Base-by-base conservation (phyloP, 1,284 basidiomycete species). In the Microbotryum scabiosae region DNA sequence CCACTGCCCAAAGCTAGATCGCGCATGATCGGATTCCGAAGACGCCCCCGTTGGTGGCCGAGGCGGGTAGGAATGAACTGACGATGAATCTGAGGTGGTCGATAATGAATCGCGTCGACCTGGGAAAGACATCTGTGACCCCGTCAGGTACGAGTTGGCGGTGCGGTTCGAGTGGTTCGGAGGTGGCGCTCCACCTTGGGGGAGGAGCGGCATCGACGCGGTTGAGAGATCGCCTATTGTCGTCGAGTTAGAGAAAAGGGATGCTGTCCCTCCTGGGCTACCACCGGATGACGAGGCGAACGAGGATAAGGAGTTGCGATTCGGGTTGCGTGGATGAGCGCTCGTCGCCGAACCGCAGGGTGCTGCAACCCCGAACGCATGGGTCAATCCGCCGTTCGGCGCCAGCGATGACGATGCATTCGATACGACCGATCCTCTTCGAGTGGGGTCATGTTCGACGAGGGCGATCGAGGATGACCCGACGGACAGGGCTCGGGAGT, bases 351-450 rank as follows among this genome's bases (percentile, higher is more conserved):
- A 28, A 10, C 47, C 47, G n/a, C 51, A 25, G 66, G 21, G 67
- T 4, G 28, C 28, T 30, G 28, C 28, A 30, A 5, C 28, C 28
- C 36, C 36, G 36, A 41, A 41, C 16, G 36, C 36, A 4, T 41
- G 14, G 14, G 36, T 12, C 36, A 41, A 41, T 18, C 36, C 36
- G 14, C 36, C 5, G 36, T 41, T 41, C 36, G 36, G 36, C 16
- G 14, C 12, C 36, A 41, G 36, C 36, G 36, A 41, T 16, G 75
- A 81, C 20, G 77, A 78, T 16, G 81, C 80, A 41, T 41, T 41
- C 51, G 77, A 76, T 16, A 78, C 78, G 21, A 77, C 76, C 41
- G 86, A 83, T 65, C 81, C 81, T 61, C 88, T 86, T 84, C 85
- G 86, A 76, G 86, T 85, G 32, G 77, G 82, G 51, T 83, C 48